Evolutionary conservation across 1,139 yeast genomes (phyloP).

Genomic region (Pichia terricola): DNA sequence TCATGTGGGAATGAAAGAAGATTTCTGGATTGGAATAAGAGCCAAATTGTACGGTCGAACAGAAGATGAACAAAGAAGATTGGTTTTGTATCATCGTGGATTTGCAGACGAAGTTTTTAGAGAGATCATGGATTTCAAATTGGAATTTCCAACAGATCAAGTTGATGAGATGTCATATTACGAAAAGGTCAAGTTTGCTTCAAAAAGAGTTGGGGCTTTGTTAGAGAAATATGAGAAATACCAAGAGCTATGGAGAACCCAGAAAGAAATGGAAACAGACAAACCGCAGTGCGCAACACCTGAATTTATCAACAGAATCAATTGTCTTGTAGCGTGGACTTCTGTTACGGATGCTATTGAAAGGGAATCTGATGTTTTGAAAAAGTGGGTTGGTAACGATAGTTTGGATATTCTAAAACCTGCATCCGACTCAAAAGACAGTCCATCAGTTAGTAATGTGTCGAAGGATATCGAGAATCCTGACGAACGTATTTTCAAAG

Average conservation of each 20-base stretch:
- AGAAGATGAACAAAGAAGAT: conserved; percentile 67
- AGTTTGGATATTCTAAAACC: conserved; percentile 45
- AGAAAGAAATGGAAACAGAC: conserved; percentile 68
- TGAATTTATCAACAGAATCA: conserved; percentile 58
- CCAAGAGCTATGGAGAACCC: conserved; percentile 72
- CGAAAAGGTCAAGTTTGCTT: conserved; percentile 22
- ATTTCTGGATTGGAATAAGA: conserved; percentile 69
- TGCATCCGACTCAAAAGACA: background rate
- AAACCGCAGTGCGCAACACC: conserved; percentile 62
- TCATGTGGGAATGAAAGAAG: conserved; percentile 59
- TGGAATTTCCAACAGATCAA: conserved; percentile 26
- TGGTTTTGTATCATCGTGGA: conserved; percentile 63
- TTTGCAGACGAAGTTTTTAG: conserved; percentile 67
- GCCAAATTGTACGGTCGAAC: conserved; percentile 79
- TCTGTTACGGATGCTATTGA: conserved; percentile 65
- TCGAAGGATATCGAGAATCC: background rate
- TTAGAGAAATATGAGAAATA: conserved; percentile 59
- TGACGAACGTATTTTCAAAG: conserved; percentile 38
- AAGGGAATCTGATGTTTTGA: conserved; percentile 46
- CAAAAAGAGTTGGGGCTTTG: conserved; percentile 43
- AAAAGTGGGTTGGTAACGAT: conserved; percentile 72
- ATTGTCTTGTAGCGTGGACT: conserved; percentile 79
- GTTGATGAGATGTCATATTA: conserved; percentile 20
- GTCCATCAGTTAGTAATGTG: background rate
- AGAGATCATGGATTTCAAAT: conserved; percentile 57